Base-by-base conservation (phyloP, 75 land plant genomes). In the Ceratopteris richardii region DNA sequence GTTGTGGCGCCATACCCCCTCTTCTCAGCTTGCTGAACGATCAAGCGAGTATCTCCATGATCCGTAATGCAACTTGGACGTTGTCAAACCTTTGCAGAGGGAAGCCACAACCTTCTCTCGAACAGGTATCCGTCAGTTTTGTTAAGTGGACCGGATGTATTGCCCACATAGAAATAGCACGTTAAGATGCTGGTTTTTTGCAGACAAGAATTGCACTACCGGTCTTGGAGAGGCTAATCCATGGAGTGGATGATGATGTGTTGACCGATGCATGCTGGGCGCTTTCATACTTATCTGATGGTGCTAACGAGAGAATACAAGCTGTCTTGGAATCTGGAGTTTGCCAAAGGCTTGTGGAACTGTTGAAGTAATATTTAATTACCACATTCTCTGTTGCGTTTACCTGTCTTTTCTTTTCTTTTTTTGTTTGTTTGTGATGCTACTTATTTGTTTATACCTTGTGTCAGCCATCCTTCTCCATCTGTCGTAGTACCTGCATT, bases 21-120 rank as follows among this genome's bases (percentile, higher is more conserved):
- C 44, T 84, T 5, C 70, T 85, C 23, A 63, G 69, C 10, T 85
- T 85, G 60, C 54, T 85, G 28, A 87, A 79, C 72, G 85, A 84
- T 50, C 72, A 75, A 62, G 77, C 80, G 0, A 88, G 19, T 43
- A 60, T 81, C 22, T 87, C 88, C 1, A 84, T 81, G 88, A 30
- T 87, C 54, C 71, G 82, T 50, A 87, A 71, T 61, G 77, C 77
- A 30, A 60, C 78, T 14, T 75, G 78, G 78, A 65, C 78, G 6
- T 50, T 75, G 20, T 73, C 76, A 31, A 73, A 71, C 44, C 73
- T 75, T 31, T 75, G 78, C 31, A 69, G 76, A 53, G 78, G 76
- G n/a, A 65, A 72, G 43, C 77, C 78, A 0, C 69, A 42, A 48
- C 76, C 69, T 14, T 40, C 62, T 20, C 73, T 75, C 60, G 78